These are phyloP conservation scores for Pseudogymnoascus sp. DNA, from an alignment of 2,329 filamentous ascomycete species.

Conservation along the genomic window DNA sequence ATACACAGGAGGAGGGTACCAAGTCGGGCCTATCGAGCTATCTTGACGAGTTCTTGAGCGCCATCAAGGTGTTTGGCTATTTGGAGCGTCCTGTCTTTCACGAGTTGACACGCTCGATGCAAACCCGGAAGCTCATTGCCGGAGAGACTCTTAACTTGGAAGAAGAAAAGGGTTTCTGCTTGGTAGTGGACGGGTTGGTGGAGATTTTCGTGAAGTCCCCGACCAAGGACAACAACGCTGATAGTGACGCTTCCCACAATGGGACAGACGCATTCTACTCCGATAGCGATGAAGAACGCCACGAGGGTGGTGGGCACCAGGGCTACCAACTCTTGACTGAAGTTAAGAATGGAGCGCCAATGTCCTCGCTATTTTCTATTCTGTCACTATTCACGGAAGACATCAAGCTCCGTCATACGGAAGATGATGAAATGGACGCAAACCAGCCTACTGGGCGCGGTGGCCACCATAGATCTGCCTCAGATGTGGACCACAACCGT, in stretches of 20 bases:
- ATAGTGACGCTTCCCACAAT: conserved; percentile 32
- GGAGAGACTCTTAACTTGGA: conserved; percentile 92
- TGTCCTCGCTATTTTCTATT: conserved; percentile 97
- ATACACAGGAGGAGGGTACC: conserved; percentile 78
- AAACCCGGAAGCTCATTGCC: conserved; percentile 90
- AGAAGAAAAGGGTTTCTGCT: conserved; percentile 95
- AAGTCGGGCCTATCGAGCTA: conserved; percentile 95
- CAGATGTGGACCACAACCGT: conserved; percentile 13
- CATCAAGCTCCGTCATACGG: conserved; percentile 66
- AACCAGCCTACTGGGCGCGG: conserved; percentile 29
- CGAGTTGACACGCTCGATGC: conserved; percentile 95
- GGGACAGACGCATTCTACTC: conserved; percentile 36
- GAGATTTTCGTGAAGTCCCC: conserved; percentile 97
- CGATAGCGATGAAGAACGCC: conserved; percentile 61
- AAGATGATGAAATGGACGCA: conserved; percentile 40
- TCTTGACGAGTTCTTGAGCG: conserved; percentile 92
- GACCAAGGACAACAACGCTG: conserved; percentile 40
- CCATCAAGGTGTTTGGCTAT: conserved; percentile 98
- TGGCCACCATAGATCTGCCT: conserved; percentile 20
- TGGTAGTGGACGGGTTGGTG: conserved; percentile 92
- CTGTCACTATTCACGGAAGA: conserved; percentile 96
- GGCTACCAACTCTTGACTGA: conserved; percentile 93
- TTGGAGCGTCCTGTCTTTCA: conserved; percentile 95
- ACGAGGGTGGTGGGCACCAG: conserved; percentile 57
- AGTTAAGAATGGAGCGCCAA: conserved; percentile 93